Evolutionary conservation across 306 rosid species (phyloP), one percentile per base, ranked within the genome.

Genomic region (Senna tora): DNA sequence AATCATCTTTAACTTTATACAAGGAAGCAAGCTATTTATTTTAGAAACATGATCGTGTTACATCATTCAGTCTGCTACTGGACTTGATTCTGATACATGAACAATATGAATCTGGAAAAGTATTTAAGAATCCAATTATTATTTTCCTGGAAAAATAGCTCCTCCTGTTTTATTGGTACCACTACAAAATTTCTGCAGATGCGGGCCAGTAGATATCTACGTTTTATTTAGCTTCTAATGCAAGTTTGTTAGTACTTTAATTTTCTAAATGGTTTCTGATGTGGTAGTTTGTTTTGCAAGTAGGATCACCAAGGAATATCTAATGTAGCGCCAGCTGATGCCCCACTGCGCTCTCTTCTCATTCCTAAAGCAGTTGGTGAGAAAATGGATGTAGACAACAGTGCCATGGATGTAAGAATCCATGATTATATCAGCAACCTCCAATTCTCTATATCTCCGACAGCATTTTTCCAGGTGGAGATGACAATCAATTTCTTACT

Each of bases 281-380:
- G 9, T 65, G 71, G 25, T 46, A 60, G 42, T 58, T 65, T 73
- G 67, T 72, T 75, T 71, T 77, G 9, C 71, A 13, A 64, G 70
- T 71, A 94, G 99, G 93, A 94, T 75, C 97, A 94, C 82, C 87
- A 76, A 85, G 99, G 99, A 76, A 86, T 94, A 81, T 94, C 99
- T 72, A 94, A 94, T 71, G 97, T 77, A 73, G 92, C 99, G 2
- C 96, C 96, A 55, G 85, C 90, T 52, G 96, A 88, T 78, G 86
- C 93, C 53, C 96, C 95, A 55, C 74, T 94, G 76, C 80, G 68
- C 73, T 67, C 65, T 14, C 86, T 94, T 63, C 82, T 73, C 49
- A 65, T 82, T 72, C 80, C 83, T 47, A 81, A 73, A 19, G 74
- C 75, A 11, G 73, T 7, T 52, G 69, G 81, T 58, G 77, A 79